Percentiles rank a stretch among this genome's conserved stretches.
Evolutionary conservation across 352 stramenopile genomes (phyloP).

Genomic region (Pythium volutum): DNA sequence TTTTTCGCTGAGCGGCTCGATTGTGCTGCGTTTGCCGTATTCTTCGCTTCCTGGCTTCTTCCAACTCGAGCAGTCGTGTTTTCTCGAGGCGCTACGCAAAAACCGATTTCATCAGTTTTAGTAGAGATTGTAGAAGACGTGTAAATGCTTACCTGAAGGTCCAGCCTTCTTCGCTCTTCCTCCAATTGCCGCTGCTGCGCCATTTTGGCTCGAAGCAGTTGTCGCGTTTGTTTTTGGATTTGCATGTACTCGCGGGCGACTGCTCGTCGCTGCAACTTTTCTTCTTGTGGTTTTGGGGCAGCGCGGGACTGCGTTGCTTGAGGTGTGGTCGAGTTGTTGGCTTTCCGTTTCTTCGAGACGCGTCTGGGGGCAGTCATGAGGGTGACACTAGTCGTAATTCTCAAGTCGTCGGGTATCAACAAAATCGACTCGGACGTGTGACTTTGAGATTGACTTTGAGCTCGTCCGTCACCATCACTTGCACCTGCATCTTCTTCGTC

Average conservation of each 20-base stretch:
- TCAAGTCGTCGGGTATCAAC: background rate
- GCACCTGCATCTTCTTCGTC: background rate
- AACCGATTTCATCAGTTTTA: too few species aligned
- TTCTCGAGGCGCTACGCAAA: conserved; percentile 25
- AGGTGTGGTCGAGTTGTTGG: conserved; percentile 20
- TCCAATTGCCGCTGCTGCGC: conserved; percentile 32
- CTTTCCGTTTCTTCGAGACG: conserved; percentile 13
- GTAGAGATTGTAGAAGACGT: too few species aligned
- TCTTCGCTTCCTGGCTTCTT: conserved; percentile 19
- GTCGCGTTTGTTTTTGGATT: conserved; percentile 52
- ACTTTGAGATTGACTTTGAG: background rate
- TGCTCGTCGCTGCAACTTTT: conserved; percentile 43
- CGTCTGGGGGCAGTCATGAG: background rate
- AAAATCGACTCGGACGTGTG: conserved; percentile 6
- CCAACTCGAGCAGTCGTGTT: conserved; percentile 20
- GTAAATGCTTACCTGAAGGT: conserved; percentile 41
- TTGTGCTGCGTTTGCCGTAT: conserved; percentile 22
- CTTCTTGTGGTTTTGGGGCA: conserved; percentile 2
- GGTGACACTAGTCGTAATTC: background rate
- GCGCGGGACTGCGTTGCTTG: background rate
- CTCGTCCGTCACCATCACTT: background rate
- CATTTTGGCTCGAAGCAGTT: conserved; percentile 30
- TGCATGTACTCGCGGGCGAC: conserved; percentile 66
- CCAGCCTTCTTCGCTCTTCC: conserved; percentile 33
- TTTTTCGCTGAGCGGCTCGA: conserved; percentile 10